These are phyloP conservation scores for Colletotrichum plurivorum DNA, from an alignment of 2,329 filamentous ascomycete species.

Conservation along the genomic window DNA sequence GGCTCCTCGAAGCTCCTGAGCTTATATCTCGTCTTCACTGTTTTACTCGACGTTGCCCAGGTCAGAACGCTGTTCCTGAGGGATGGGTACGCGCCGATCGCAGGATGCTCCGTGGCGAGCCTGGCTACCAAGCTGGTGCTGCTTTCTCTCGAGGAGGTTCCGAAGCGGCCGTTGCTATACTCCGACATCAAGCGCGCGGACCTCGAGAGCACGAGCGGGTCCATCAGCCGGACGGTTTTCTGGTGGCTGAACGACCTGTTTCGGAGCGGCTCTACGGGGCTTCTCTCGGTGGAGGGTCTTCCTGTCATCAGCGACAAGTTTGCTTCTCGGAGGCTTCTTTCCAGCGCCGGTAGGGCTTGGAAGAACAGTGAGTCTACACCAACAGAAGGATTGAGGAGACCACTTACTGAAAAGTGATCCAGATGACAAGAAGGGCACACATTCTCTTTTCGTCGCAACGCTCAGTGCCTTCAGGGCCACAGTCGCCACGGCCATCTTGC, in stretches of 20 bases:
- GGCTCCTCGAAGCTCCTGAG: slow-evolving; percentile 50
- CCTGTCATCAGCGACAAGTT: neutral
- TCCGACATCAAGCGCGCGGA: neutral
- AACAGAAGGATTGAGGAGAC: neutral
- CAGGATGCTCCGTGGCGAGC: slow-evolving; percentile 44
- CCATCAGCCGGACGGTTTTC: slow-evolving; percentile 63
- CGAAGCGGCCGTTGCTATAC: slow-evolving; percentile 47
- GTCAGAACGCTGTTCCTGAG: slow-evolving; percentile 52
- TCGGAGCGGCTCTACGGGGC: slow-evolving; percentile 39
- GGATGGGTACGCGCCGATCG: slow-evolving; percentile 42
- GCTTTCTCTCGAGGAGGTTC: slow-evolving; percentile 48
- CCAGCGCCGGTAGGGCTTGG: neutral
- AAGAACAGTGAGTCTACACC: neutral
- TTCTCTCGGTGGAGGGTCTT: neutral
- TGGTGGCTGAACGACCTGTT: slow-evolving; percentile 68
- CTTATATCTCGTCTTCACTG: slow-evolving; percentile 48
- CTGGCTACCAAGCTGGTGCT: slow-evolving; percentile 47
- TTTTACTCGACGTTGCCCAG: slow-evolving; percentile 51
- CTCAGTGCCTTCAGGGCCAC: neutral
- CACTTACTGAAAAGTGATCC: neutral
- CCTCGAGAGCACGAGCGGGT: slow-evolving; percentile 64
- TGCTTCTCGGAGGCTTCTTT: neutral
- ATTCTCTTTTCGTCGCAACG: neutral
- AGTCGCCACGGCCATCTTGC: neutral
- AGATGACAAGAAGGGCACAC: neutral